These are phyloP conservation scores for Dendrothele bispora DNA, from an alignment of 768 basidiomycete species.

Conservation along the genomic window DNA sequence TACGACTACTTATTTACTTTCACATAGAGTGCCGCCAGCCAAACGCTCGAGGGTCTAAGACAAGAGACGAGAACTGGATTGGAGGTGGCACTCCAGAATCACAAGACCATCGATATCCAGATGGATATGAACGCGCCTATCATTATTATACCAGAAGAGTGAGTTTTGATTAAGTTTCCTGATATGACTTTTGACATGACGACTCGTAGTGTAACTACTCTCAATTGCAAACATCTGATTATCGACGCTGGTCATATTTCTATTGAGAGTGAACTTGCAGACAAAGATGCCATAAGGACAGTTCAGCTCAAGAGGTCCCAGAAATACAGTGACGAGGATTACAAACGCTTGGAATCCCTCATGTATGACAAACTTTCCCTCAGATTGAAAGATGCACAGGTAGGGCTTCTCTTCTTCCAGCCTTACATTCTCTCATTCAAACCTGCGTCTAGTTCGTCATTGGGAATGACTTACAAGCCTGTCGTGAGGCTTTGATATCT, in stretches of 20 bases:
- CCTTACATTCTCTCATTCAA: slow-evolving; percentile 7
- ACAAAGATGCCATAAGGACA: slow-evolving; percentile 74
- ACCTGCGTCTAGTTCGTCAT: slow-evolving; percentile 80
- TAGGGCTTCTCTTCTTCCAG: slow-evolving; percentile 29
- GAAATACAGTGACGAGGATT: slow-evolving; percentile 86
- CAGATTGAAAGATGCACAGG: slow-evolving; percentile 87
- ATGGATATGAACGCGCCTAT: slow-evolving; percentile 96
- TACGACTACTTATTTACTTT: slow-evolving; percentile 8
- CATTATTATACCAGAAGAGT: slow-evolving; percentile 97
- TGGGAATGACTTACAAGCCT: slow-evolving; percentile 79
- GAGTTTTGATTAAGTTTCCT: slow-evolving; percentile 15
- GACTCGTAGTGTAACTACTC: slow-evolving; percentile 63
- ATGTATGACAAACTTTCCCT: slow-evolving; percentile 95
- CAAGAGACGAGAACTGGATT: slow-evolving; percentile 94
- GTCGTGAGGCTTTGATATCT: slow-evolving; percentile 73
- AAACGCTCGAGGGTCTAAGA: slow-evolving; percentile 89
- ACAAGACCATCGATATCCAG: slow-evolving; percentile 95
- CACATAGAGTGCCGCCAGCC: slow-evolving; percentile 79
- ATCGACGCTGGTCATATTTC: slow-evolving; percentile 97
- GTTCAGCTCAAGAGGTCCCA: slow-evolving; percentile 83
- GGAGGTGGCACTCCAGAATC: slow-evolving; percentile 88
- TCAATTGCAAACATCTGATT: slow-evolving; percentile 81
- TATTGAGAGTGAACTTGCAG: slow-evolving; percentile 85
- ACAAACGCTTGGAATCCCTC: slow-evolving; percentile 77
- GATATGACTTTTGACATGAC: slow-evolving; percentile 7